Percentiles rank a stretch among this genome's conserved stretches.
These are phyloP conservation scores for Hypoxylon sp. DNA, from an alignment of 2,329 filamentous ascomycete genomes.

Conservation along the genomic window DNA sequence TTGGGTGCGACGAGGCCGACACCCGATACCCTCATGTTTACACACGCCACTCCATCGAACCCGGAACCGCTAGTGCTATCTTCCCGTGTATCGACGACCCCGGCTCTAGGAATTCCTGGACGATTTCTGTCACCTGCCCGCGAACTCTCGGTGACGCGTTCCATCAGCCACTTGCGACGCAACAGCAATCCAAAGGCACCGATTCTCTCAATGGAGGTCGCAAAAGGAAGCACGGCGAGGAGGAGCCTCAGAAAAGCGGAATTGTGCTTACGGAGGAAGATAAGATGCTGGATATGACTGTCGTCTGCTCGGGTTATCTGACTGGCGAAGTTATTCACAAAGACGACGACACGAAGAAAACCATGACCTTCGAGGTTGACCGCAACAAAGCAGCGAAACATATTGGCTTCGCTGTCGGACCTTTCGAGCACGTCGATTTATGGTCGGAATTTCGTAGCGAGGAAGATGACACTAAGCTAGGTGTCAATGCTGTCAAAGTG, in stretches of 20 bases:
- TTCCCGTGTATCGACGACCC: constrained; percentile 95
- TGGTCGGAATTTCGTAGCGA: constrained; percentile 88
- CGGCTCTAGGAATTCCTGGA: constrained; percentile 86
- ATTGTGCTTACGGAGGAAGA: constrained; percentile 78
- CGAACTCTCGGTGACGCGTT: constrained; percentile 87
- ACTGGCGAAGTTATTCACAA: constrained; percentile 86
- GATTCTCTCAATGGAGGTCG: constrained; percentile 52
- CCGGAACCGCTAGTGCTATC: constrained; percentile 85
- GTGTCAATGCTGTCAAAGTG: constrained; percentile 88
- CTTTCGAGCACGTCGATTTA: constrained; percentile 93
- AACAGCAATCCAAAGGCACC: constrained; percentile 51
- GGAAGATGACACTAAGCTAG: constrained; percentile 92
- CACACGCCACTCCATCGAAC: constrained; percentile 83
- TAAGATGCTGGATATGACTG: constrained; percentile 87
- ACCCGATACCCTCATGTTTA: constrained; percentile 91
- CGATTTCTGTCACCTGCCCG: constrained; percentile 87
- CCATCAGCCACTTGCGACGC: constrained; percentile 63
- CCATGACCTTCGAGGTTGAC: constrained; percentile 84
- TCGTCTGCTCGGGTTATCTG: constrained; percentile 91
- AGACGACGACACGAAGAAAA: constrained; percentile 85
- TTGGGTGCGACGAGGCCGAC: constrained; percentile 85
- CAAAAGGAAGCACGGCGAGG: constrained; percentile 60
- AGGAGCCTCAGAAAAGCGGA: constrained; percentile 57
- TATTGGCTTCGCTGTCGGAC: constrained; percentile 92
- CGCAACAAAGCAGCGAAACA: constrained; percentile 87